Evolutionary conservation across 805 yeast species (phyloP), one percentile per base, ranked within the genome.

Genomic region (Ascoidea asiatica): DNA sequence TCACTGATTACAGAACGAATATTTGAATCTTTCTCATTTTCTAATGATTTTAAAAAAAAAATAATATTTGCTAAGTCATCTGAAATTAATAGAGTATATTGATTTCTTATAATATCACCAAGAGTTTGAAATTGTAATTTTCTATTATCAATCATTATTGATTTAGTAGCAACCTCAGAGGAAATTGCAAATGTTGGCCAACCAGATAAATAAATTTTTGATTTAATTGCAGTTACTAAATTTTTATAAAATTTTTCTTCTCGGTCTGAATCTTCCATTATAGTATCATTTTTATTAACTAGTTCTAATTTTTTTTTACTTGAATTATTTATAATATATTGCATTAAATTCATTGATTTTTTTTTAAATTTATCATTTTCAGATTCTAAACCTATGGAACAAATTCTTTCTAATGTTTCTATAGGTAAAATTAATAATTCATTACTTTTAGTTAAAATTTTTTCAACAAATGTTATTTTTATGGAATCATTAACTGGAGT

Each of bases 51-150:
- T 50, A 88, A 79, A 18, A 89, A 60, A 53, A 87, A 88, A 42
- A 72, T 73, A 37, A 86, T 56, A 48, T 72, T 75, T 0, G 70
- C 57, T 36, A 79, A 59, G 52, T 77, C 78, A 13, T 62, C 52
- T 2, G 62, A 46, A 29, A 70, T 66, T 45, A 70, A 66, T 43
- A 82, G 56, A 3, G 11, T 20, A 0, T 46, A 38, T 8, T 43
- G 42, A 18, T 41, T 43, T 5, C 37, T n/a, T 17, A 47, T 17
- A 5, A 89, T 66, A 19, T 76, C 70, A 1, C 95, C 92, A 20
- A 89, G 59, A 0, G 94, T 79, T 56, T 85, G 95, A 55, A 86
- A 89, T 52, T 83, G 86, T 37, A 69, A 60, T 53, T 72, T 70
- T 52, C 92, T 69, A 51, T 66, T 52, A 39, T 61, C 64, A 44